A percentile compares a stretch with the other conserved stretches of the same genome.
Conservation (phyloP, 31 red algal species). For the Pterothamnion heteromorphum region DNA sequence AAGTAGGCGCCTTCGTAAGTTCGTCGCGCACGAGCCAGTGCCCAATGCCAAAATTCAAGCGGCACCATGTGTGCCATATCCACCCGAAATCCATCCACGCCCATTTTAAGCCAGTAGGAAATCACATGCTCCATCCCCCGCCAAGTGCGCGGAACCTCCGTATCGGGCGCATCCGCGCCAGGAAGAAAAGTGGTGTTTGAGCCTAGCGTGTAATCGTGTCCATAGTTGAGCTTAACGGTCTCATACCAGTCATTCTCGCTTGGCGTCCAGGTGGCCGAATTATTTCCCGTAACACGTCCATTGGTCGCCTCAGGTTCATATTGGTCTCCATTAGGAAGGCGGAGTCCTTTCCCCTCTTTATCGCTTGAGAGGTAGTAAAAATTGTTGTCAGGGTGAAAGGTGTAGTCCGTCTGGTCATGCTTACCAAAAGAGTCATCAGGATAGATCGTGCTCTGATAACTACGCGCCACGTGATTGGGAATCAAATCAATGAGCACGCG, state of each 20-base stretch:
- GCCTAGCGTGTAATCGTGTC: not conserved
- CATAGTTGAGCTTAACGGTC: not conserved
- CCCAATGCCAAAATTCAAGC: not conserved
- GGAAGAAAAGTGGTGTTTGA: too few relatives aligned
- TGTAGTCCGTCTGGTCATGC: not conserved
- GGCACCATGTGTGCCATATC: not conserved
- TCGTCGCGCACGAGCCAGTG: not conserved
- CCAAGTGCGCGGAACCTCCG: not conserved
- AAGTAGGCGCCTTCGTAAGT: not conserved
- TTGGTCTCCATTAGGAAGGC: not conserved
- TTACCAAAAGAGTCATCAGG: not conserved
- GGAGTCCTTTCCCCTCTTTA: not conserved
- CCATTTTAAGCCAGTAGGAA: not conserved
- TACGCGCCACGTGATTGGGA: not conserved
- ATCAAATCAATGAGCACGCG: not conserved
- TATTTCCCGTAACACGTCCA: not conserved
- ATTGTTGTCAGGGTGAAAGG: not conserved
- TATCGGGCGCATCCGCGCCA: not conserved
- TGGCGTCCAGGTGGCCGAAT: not conserved
- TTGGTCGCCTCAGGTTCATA: not conserved
- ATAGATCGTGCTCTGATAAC: not conserved
- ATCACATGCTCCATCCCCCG: not conserved
- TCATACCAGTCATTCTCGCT: not conserved
- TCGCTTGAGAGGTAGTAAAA: slow-evolving; percentile 10
- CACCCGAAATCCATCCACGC: not conserved